Evolutionary conservation across 345 rosid species (phyloP), one percentile per base, ranked within the genome.

Genomic region (Rhodamnia argentea): DNA sequence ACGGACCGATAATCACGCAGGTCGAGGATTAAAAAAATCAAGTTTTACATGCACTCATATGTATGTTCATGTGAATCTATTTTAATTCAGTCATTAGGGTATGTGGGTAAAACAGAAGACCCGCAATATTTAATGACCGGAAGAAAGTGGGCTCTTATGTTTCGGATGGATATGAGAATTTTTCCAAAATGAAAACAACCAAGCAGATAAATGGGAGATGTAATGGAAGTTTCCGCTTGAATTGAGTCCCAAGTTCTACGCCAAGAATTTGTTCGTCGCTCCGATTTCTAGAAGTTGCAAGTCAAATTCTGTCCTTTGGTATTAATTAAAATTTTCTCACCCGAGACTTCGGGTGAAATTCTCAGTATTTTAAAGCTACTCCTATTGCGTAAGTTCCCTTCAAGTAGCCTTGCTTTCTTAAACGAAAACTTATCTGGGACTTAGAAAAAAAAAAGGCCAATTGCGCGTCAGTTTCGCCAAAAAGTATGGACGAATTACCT

Each of bases 61-160:
- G 76, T 7, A 62, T 15, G 76, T 12, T 32, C 44, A 9, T 16
- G 76, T 32, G 16, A 32, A 32, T 29, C 23, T 5, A 29, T 64
- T 64, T 8, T 1, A 8, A 64, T 18, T 16, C 42, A 18, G 42
- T 62, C 42, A 15, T 29, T 62, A 62, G 4, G 11, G 11, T 2
- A 64, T 4, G 44, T 0, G 18, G 23, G 23, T 1, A 37, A 29
- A 12, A 32, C 0, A 0, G 5, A 20, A 32, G 44, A 64, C 4
- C 3, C 23, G 29, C 15, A 64, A 64, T 64, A 64, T 64, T 29
- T 8, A 32, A 29, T 64, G 44, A 64, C 1, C 12, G 76, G 27
- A 37, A 37, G 2, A 37, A 37, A 37, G 44, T 32, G 44, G 44
- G 10, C 3, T 64, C 23, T 16, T 16, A 32, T 16, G 44, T 42